Base-by-base conservation (phyloP, 2,329 filamentous ascomycete genomes). In the Aspergillus brasiliensis region DNA sequence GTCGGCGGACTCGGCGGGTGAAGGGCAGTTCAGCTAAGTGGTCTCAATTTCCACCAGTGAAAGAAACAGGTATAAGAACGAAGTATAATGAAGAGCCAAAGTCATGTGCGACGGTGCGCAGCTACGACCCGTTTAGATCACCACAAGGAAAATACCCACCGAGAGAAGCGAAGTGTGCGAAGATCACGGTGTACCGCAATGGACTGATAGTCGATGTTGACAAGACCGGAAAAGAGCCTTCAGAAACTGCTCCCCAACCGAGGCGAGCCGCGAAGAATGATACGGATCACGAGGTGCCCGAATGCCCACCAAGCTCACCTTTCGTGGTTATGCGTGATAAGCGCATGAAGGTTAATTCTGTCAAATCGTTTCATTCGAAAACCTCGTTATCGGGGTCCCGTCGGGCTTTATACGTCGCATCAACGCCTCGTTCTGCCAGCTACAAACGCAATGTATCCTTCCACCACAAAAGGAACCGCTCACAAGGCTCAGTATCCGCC, bases 101-200 rank as follows among this genome's bases (percentile, higher is more conserved):
- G 34, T 78, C 77, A 2, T 74, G 73, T 21, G 70, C 70, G 3
- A 71, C 81, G 69, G 66, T 85, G 71, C 79, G 84, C 63, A 95
- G 89, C 74, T 96, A 96, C 68, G 93, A 97, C 73, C 92, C 92
- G 0, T 96, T 90, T 73, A 86, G 91, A 69, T 86, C 90, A 4
- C 92, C 89, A 2, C 82, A 84, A 64, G 78, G 83, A 57, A 78
- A 81, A 21, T 77, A 84, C 54, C 60, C 75, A 57, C 67, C 56
- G 5, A 56, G 56, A 38, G 82, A 86, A 53, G 82, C 80, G 7
- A 84, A 87, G 61, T 87, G 87, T 67, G 83, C 88, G 28, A 90
- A 86, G 67, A 85, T 92, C 54, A 86, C 86, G 0, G 82, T 95
- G 51, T 88, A 92, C 68, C 85, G 87, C 52, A 77, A 71, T 58